Percentiles rank a stretch among this genome's conserved stretches.
These are phyloP conservation scores for Peronospora tabacina DNA, from an alignment of 352 stramenopile species.

Conservation along the genomic window DNA sequence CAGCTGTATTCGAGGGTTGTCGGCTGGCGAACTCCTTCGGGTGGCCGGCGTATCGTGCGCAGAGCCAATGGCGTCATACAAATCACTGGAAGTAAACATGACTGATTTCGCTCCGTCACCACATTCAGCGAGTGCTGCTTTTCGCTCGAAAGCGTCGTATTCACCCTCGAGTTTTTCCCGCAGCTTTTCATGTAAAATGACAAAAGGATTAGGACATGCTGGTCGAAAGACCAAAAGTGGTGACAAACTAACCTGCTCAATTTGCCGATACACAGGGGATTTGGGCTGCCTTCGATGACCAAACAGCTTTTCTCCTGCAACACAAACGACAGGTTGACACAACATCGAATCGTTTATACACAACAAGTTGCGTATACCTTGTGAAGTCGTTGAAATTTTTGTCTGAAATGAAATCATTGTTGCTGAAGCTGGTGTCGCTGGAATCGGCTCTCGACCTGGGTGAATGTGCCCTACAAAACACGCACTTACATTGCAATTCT, in stretches of 20 bases:
- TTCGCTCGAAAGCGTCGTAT: slow-evolving; percentile 51
- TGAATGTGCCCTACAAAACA: slow-evolving; percentile 52
- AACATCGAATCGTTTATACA: not conserved
- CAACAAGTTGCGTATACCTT: slow-evolving; percentile 11
- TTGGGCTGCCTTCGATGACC: slow-evolving; percentile 38
- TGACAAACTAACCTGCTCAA: slow-evolving; percentile 34
- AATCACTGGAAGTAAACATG: slow-evolving; percentile 54
- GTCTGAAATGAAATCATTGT: slow-evolving; percentile 22
- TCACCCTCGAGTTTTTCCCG: slow-evolving; percentile 37
- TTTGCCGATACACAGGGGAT: slow-evolving; percentile 55
- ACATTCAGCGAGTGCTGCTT: slow-evolving; percentile 32
- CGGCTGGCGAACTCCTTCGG: slow-evolving; percentile 4
- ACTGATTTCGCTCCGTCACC: slow-evolving; percentile 30
- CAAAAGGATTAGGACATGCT: not conserved
- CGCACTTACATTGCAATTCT: not conserved
- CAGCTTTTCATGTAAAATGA: slow-evolving; percentile 24
- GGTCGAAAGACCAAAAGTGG: not conserved
- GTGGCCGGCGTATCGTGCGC: slow-evolving; percentile 36
- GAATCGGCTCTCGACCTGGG: slow-evolving; percentile 34
- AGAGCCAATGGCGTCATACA: slow-evolving; percentile 66
- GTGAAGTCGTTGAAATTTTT: slow-evolving; percentile 19
- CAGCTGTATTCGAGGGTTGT: slow-evolving; percentile 33
- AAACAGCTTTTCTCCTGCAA: slow-evolving; percentile 41
- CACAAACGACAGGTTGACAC: slow-evolving; percentile 1
- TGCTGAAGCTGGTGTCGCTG: slow-evolving; percentile 6